Percentiles rank a stretch among this genome's conserved stretches.
Evolutionary conservation across 805 yeast genomes (phyloP).

Genomic region (Saccharomycopsis fodiens): DNA sequence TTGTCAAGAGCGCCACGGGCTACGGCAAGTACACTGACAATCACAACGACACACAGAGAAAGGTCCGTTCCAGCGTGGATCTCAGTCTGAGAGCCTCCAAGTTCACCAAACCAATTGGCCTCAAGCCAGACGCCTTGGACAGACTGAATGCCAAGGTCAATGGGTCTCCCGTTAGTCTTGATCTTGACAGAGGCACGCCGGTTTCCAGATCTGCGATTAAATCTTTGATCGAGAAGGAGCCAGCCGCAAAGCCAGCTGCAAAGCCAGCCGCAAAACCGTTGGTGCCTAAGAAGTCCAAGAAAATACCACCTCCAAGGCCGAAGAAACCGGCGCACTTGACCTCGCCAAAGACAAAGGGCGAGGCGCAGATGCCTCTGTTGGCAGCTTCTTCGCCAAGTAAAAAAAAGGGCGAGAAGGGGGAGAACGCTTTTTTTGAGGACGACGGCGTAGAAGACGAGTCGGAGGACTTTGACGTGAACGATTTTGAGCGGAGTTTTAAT

Average conservation of each 20-base stretch:
- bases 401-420: conserved; percentile 2
- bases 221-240: conserved; percentile 1
- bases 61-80: background rate
- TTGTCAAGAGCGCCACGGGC: conserved; percentile 60
- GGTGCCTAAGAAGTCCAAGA: conserved; percentile 2
- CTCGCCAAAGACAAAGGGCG: conserved; percentile 15
- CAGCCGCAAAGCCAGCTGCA: background rate
- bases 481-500: conserved; percentile 20
- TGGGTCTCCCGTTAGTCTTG: background rate
- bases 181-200: background rate
- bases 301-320: conserved; percentile 21
- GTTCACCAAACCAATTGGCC: background rate
- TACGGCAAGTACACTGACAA: conserved; percentile 68
- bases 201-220: background rate
- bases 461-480: conserved; percentile 19
- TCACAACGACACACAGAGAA: background rate
- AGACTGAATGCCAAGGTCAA: background rate
- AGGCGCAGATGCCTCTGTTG: background rate
- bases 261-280: conserved; percentile 3
- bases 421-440: conserved; percentile 19
- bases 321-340: conserved; percentile 20
- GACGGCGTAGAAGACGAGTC: conserved; percentile 18
- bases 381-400: background rate
- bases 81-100: background rate
- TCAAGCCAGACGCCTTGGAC: background rate